Conservation (phyloP, 192 early-diverging fungal species). For the Gryganskiella cystojenkinii region DNA sequence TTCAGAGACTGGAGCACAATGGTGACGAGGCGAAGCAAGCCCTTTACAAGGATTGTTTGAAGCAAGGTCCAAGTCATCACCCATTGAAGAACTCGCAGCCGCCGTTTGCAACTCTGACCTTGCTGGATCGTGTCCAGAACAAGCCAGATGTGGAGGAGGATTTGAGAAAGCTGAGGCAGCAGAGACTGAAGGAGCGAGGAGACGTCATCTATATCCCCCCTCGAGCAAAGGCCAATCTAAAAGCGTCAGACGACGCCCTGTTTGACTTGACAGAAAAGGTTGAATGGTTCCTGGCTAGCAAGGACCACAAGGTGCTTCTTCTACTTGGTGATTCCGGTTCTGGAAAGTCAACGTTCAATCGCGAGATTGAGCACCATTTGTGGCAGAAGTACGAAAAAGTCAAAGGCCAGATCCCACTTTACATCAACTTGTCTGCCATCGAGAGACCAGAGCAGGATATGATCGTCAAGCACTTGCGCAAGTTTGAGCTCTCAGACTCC, state of each 20-base stretch:
- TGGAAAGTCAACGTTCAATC: slow-evolving; percentile 11
- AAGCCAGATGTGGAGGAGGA: neutral
- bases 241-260: neutral
- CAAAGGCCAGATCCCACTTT: neutral
- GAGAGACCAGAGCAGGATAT: neutral
- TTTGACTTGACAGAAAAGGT: neutral
- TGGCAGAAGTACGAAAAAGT: neutral
- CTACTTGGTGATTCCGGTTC: slow-evolving; percentile 13
- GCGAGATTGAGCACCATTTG: neutral
- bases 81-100: neutral
- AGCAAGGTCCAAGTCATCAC: neutral
- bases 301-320: neutral
- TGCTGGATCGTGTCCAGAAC: slow-evolving; percentile 2
- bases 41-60: too few species aligned
- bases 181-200: neutral
- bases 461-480: neutral
- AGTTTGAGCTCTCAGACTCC: neutral
- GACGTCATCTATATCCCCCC: neutral
- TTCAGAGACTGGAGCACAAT: too few species aligned
- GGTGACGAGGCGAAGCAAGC: too few species aligned
- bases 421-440: neutral
- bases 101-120: neutral
- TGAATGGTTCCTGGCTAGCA: neutral
- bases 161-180: neutral
- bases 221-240: neutral